Evolutionary conservation across 225 moss, liverwort and hornwort genomes (phyloP).

Genomic region (Pseudisothecium myosuroides): DNA sequence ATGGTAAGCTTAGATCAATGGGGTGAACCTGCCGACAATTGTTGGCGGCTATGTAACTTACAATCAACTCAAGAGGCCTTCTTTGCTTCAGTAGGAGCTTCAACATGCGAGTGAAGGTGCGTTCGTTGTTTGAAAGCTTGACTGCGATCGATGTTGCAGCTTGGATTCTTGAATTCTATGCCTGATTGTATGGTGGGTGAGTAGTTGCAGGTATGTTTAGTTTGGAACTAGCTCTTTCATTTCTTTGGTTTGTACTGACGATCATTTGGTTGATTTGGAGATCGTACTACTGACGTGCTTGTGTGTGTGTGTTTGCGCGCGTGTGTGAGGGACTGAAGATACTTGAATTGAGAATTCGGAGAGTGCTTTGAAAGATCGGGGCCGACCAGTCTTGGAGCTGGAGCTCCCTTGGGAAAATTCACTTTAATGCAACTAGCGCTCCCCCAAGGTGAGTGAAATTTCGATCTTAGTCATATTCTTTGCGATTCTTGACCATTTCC

Average conservation of each 20-base stretch:
- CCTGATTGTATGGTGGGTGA: background rate
- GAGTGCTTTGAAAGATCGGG: background rate
- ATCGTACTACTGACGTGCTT: background rate
- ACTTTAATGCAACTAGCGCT: no score
- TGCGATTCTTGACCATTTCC: background rate
- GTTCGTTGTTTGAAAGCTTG: background rate
- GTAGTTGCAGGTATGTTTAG: background rate
- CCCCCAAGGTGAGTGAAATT: background rate
- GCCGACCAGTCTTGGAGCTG: background rate
- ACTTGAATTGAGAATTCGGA: background rate
- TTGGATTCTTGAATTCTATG: background rate
- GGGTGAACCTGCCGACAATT: background rate
- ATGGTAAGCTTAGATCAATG: background rate
- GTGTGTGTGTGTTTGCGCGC: background rate
- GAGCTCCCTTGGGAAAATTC: no score
- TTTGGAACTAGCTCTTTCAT: background rate
- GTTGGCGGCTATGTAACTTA: background rate
- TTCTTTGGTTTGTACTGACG: background rate
- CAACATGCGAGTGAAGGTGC: background rate
- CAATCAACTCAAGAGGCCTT: background rate
- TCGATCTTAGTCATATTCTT: background rate
- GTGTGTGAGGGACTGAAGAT: background rate
- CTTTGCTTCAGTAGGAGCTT: background rate
- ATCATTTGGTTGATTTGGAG: background rate
- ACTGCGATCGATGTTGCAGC: background rate